Evolutionary conservation across 192 early-diverging fungal species (phyloP), one percentile per base, ranked within the genome.

Genomic region (Coemansia sp.): DNA sequence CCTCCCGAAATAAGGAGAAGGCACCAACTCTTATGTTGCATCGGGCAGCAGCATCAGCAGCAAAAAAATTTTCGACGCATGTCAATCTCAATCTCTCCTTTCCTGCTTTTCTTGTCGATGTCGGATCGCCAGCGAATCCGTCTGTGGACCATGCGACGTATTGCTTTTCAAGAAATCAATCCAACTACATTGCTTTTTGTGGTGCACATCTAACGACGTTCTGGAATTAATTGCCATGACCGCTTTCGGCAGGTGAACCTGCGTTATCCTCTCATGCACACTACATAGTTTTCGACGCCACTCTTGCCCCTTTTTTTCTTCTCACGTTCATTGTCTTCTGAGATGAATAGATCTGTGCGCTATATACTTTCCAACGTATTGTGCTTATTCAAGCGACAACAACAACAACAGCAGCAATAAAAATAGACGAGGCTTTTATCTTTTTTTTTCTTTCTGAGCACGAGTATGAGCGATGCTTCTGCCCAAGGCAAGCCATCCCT

Each of bases 131-230:
- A 42, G 39, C 42, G 23, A 40, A 40, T n/a, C 59, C 5, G 38
- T 20, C 43, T 60, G 59, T 23, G 59, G 23, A 60, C 36, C 42
- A 43, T 43, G 42, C 42, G 42, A 43, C 42, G n/a, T n/a, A n/a
- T n/a, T n/a, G n/a, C n/a, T n/a, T n/a, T n/a, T n/a, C n/a, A n/a
- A n/a, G n/a, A n/a, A n/a, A n/a, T n/a, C n/a, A n/a, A n/a, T n/a
- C n/a, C n/a, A n/a, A n/a, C n/a, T n/a, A n/a, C n/a, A n/a, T n/a
- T n/a, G n/a, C n/a, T n/a, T n/a, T n/a, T 14, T 59, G 11, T 20
- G 37, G 1, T 59, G 37, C 20, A 20, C 34, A 59, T 59, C 11
- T 59, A 37, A 20, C 33, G 23, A 36, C 3, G 24, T 57, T 35
- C 9, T 35, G 33, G 18, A 59, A 59, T 35, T 14, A 38, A 20